Conservation (phyloP, 139 green algal genomes). For the Desmodesmus armatus region DNA sequence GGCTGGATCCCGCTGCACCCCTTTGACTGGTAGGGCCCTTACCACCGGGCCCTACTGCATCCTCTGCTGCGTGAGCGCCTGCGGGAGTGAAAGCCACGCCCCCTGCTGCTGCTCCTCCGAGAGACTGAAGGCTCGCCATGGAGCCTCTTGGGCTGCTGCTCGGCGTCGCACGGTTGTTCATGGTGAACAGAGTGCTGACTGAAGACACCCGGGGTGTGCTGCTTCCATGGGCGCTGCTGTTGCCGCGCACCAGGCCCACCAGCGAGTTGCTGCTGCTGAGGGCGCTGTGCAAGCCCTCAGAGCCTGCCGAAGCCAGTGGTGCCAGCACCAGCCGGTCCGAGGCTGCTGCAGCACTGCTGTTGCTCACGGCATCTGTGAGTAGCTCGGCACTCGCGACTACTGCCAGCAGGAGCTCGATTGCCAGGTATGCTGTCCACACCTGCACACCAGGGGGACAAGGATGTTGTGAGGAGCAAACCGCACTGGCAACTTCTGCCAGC, state of each 20-base stretch:
- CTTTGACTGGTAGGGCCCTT: too few relatives aligned
- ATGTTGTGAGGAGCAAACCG: constrained; percentile 29
- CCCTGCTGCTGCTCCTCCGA: background rate
- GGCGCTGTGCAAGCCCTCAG: background rate
- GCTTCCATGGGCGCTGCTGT: background rate
- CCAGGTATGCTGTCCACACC: constrained; percentile 68
- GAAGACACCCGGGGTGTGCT: too few relatives aligned
- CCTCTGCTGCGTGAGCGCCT: too few relatives aligned
- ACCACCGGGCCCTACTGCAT: too few relatives aligned
- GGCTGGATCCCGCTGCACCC: too few relatives aligned
- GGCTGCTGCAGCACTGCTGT: background rate
- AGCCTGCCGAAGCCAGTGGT: background rate
- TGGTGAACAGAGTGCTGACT: too few relatives aligned
- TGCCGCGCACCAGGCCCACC: background rate
- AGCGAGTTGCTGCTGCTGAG: background rate
- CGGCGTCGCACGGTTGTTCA: too few relatives aligned
- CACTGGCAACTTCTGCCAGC: constrained; percentile 60
- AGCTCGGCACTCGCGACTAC: constrained; percentile 69
- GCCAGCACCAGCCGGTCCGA: constrained; percentile 6
- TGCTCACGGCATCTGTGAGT: constrained; percentile 61
- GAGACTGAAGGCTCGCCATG: too few relatives aligned
- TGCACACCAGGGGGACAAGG: background rate
- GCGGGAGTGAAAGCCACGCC: too few relatives aligned
- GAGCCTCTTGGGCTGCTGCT: background rate
- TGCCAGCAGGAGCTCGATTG: constrained; percentile 70